Evolutionary conservation across 306 rosid genomes (phyloP).

Genomic region (Astragalus membranaceus): DNA sequence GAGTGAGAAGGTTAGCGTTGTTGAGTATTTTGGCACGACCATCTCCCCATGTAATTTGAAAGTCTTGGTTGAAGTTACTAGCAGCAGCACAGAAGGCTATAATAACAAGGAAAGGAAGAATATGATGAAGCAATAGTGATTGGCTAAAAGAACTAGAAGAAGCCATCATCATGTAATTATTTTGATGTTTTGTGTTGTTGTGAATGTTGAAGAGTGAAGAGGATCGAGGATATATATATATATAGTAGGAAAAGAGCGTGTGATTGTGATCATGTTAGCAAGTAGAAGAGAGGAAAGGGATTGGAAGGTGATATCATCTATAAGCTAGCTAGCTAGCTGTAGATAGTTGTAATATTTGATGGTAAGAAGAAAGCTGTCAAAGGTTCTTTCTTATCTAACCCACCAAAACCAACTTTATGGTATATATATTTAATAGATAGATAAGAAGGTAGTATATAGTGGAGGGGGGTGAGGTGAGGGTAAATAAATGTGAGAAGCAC

Average conservation of each 20-base stretch:
- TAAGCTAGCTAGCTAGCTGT: neutral
- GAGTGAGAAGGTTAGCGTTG: conserved; percentile 37
- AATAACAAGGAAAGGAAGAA: conserved; percentile 3
- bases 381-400: neutral
- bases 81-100: conserved; percentile 20
- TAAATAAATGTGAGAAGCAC: no score
- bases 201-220: neutral
- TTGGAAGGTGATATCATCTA: neutral
- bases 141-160: neutral
- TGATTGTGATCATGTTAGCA: neutral
- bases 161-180: neutral
- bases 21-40: conserved; percentile 46
- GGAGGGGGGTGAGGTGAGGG: no score
- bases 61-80: conserved; percentile 43
- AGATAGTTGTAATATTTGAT: neutral
- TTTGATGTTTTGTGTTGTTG: neutral
- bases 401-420: neutral
- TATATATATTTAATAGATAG: neutral
- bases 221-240: neutral
- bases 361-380: neutral
- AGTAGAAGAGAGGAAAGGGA: neutral
- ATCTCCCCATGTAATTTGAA: conserved; percentile 62
- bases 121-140: neutral
- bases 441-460: no score
- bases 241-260: neutral